These are phyloP conservation scores for Conticribra weissflogii DNA, from an alignment of 108 stramenopile genomes.

Conservation along the genomic window DNA sequence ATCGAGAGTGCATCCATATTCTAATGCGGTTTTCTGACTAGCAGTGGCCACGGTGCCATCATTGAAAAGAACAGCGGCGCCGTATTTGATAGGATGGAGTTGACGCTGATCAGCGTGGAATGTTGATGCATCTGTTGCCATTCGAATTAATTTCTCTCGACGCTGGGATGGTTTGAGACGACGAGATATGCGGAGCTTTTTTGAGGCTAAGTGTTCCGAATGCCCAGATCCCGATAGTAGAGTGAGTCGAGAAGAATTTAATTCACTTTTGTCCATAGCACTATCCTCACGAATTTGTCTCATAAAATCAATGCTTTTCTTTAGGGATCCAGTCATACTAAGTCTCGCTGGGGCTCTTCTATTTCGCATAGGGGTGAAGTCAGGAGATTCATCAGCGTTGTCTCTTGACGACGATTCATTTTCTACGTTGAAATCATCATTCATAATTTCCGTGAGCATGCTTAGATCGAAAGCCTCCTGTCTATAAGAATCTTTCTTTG, in stretches of 20 bases:
- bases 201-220: conserved; percentile 32
- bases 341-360: background rate
- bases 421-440: conserved; percentile 11
- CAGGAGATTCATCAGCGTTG: background rate
- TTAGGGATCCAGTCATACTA: conserved; percentile 25
- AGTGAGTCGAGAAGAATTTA: conserved; percentile 5
- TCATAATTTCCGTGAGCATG: conserved; percentile 16
- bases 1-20: conserved; percentile 89
- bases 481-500: conserved; percentile 15
- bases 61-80: conserved; percentile 73
- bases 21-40: conserved; percentile 67
- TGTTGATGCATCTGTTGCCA: conserved; percentile 52
- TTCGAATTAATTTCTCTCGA: conserved; percentile 46
- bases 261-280: background rate
- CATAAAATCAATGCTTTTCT: conserved; percentile 31
- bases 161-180: conserved; percentile 34
- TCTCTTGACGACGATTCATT: background rate
- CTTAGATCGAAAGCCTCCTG: conserved; percentile 39
- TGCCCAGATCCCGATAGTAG: conserved; percentile 9
- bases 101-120: conserved; percentile 41
- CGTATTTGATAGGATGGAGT: conserved; percentile 82
- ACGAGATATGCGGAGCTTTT: conserved; percentile 20
- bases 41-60: conserved; percentile 62
- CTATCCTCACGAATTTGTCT: conserved; percentile 23
- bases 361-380: background rate